These are phyloP conservation scores for Lepidium aucheri DNA, from an alignment of 345 rosid species.

Conservation along the genomic window DNA sequence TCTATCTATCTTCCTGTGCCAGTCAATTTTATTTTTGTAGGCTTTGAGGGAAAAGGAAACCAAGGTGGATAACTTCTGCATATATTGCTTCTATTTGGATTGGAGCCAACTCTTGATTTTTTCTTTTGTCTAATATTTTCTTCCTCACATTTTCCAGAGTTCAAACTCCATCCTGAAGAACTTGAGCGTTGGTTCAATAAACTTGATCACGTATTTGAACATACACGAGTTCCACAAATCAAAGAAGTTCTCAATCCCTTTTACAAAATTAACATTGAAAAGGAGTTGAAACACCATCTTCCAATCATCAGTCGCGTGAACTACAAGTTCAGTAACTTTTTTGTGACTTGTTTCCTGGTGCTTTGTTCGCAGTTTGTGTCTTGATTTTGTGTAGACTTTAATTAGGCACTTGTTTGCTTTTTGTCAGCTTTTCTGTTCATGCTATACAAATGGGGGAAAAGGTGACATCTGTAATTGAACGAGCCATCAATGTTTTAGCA, in stretches of 20 bases:
- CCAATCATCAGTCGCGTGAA: constrained; percentile 68
- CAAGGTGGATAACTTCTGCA: constrained; percentile 43
- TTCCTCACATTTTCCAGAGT: constrained; percentile 35
- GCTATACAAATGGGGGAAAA: constrained; percentile 88
- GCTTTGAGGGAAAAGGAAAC: constrained; percentile 96
- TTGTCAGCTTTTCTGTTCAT: constrained; percentile 79
- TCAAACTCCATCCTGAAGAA: constrained; percentile 77
- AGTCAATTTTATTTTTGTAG: constrained; percentile 87
- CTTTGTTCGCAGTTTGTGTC: constrained; percentile 3
- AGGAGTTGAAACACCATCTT: constrained; percentile 58
- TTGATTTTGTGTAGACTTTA: not conserved
- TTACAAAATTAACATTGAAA: constrained; percentile 57
- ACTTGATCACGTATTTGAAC: constrained; percentile 87
- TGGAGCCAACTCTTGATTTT: constrained; percentile 1
- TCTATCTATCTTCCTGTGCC: constrained; percentile 86
- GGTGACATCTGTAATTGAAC: constrained; percentile 78
- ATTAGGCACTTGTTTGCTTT: not conserved
- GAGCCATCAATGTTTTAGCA: constrained; percentile 66
- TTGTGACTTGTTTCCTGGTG: not conserved
- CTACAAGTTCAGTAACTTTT: constrained; percentile 59
- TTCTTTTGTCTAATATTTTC: constrained; percentile 6
- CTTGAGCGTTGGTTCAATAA: constrained; percentile 92
- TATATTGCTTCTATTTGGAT: not conserved
- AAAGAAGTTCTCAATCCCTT: constrained; percentile 73
- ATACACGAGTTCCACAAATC: constrained; percentile 66